Evolutionary conservation across 805 yeast genomes (phyloP).

Genomic region (Candida verbasci): DNA sequence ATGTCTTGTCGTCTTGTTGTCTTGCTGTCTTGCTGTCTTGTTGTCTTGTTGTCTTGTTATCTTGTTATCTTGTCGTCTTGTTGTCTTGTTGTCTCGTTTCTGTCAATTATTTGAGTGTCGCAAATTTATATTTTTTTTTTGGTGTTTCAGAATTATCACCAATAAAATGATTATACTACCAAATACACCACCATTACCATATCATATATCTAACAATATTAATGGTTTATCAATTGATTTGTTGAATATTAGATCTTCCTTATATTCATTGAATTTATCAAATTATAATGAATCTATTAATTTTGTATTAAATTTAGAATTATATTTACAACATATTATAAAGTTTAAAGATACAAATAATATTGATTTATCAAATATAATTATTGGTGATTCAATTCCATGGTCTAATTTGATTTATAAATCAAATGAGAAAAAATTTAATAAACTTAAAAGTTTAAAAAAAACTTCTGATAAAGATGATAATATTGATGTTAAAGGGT

Average conservation of each 20-base stretch:
- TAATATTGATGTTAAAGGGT: too few species aligned
- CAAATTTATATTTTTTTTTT: too few species aligned
- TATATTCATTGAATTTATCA: conserved; percentile 9
- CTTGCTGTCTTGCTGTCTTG: too few species aligned
- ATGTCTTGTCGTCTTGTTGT: too few species aligned
- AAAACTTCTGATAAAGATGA: neutral
- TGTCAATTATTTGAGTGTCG: too few species aligned
- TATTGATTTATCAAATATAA: neutral
- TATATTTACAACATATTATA: conserved; percentile 18
- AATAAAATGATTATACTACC: conserved; percentile 35
- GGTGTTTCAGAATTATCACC: too few species aligned
- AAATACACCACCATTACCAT: conserved; percentile 28
- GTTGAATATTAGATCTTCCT: conserved; percentile 15
- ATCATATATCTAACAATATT: conserved; percentile 1
- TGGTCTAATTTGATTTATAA: neutral
- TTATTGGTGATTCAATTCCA: neutral
- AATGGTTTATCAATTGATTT: conserved; percentile 7
- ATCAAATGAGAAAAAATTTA: neutral
- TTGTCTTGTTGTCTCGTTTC: too few species aligned
- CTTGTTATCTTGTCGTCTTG: too few species aligned
- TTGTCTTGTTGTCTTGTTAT: too few species aligned
- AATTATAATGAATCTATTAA: conserved; percentile 23
- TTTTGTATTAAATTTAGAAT: conserved; percentile 29
- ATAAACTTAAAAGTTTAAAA: neutral
- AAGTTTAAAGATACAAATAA: neutral